Conservation (phyloP, 768 basidiomycete genomes). For the Pseudohyphozyma bogoriensis region DNA sequence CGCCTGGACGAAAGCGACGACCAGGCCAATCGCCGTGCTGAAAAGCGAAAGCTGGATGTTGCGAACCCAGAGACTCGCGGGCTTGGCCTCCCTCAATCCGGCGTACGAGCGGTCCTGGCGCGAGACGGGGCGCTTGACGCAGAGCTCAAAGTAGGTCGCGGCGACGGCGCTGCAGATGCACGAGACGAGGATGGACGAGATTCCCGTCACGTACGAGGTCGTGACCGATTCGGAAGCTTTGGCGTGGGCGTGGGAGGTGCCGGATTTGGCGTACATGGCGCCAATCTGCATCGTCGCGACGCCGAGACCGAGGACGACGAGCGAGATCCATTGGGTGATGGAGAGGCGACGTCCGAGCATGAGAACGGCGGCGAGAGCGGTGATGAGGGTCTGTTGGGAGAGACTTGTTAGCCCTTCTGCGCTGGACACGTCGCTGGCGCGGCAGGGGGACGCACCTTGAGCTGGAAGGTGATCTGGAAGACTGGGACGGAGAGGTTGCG, state of each 20-base stretch:
- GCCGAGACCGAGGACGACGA: conserved; percentile 23
- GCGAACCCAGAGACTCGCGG: conserved; percentile 26
- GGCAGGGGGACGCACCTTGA: conserved; percentile 25
- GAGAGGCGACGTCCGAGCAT: conserved; percentile 26
- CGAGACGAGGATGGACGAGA: conserved; percentile 23
- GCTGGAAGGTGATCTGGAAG: conserved; percentile 33
- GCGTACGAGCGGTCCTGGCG: conserved; percentile 16
- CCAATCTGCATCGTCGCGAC: conserved; percentile 28
- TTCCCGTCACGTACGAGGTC: conserved; percentile 19
- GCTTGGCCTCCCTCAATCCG: conserved; percentile 18
- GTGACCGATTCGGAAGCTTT: background rate
- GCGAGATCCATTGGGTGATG: conserved; percentile 17
- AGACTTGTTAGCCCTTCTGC: background rate
- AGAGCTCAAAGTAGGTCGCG: conserved; percentile 27
- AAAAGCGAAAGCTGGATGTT: conserved; percentile 27
- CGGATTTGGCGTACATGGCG: conserved; percentile 15
- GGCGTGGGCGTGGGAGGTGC: conserved; percentile 12
- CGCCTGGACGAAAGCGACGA: conserved; percentile 21
- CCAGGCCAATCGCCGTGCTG: conserved; percentile 17
- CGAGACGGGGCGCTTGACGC: conserved; percentile 19
- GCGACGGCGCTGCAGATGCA: conserved; percentile 27
- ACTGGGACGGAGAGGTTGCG: conserved; percentile 32
- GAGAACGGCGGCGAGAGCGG: conserved; percentile 20
- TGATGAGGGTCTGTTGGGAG: conserved; percentile 17
- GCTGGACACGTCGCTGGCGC: background rate